Evolutionary conservation across 2,329 filamentous ascomycete genomes (phyloP).

Genomic region (Xylariaceae sp.): DNA sequence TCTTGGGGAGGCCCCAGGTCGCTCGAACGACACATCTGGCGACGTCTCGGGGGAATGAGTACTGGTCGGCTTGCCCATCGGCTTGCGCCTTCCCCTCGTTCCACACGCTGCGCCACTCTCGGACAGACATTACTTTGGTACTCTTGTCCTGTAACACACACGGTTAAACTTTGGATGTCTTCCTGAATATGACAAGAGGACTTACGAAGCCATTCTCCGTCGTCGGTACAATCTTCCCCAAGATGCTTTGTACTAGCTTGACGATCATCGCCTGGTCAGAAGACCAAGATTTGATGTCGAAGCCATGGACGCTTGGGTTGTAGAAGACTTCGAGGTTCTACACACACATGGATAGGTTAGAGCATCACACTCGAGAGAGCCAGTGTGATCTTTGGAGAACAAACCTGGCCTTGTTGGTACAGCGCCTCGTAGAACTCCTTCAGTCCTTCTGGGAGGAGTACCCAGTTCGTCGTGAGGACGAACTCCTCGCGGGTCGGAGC

Average conservation of each 20-base stretch:
- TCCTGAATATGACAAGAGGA: background rate
- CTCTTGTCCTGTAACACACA: slow-evolving; percentile 2
- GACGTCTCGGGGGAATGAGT: slow-evolving; percentile 16
- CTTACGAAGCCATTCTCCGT: slow-evolving; percentile 8
- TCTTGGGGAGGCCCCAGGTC: slow-evolving; percentile 16
- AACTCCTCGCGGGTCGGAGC: too few relatives aligned
- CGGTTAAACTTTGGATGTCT: background rate
- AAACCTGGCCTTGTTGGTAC: slow-evolving; percentile 12
- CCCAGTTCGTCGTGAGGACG: slow-evolving; percentile 20
- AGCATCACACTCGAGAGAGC: background rate
- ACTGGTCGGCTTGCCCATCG: slow-evolving; percentile 5
- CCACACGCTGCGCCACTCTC: slow-evolving; percentile 7
- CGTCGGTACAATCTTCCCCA: slow-evolving; percentile 10
- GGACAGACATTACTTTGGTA: slow-evolving; percentile 3
- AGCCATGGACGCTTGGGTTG: slow-evolving; percentile 5
- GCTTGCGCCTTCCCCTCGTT: background rate
- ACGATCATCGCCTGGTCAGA: slow-evolving; percentile 9
- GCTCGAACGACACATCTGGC: slow-evolving; percentile 2
- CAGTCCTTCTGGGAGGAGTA: slow-evolving; percentile 15
- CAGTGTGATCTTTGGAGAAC: background rate
- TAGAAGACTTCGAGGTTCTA: slow-evolving; percentile 16
- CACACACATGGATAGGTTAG: background rate
- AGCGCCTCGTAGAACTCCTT: slow-evolving; percentile 17
- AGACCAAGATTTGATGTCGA: slow-evolving; percentile 13
- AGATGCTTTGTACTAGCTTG: background rate